phyloP scores from a whole-genome alignment of 352 stramenopile species.

The Halophytophthora batemanensis region DNA sequence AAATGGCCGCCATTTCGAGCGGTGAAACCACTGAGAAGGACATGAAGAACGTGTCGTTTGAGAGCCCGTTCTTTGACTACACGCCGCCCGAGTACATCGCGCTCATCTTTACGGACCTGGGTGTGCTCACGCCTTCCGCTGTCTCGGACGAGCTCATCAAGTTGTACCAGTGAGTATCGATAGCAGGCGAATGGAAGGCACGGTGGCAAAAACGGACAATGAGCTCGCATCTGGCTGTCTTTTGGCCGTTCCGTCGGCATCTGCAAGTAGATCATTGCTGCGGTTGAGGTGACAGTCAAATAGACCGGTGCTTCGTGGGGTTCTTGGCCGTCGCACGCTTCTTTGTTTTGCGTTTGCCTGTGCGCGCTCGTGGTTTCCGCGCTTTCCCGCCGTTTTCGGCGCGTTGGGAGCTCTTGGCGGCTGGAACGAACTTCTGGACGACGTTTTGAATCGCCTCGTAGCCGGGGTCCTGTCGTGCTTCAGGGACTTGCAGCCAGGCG shows the following conservation, averaged over 20 bases:
- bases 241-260: too few species aligned
- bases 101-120: conserved; percentile 98
- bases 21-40: conserved; percentile 20
- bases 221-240: too few species aligned
- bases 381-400: background rate
- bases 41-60: conserved; percentile 68
- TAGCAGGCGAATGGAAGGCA: too few species aligned
- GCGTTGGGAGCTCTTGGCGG: background rate
- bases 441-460: conserved; percentile 48
- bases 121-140: conserved; percentile 96
- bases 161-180: conserved; percentile 94
- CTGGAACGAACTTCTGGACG: conserved; percentile 46
- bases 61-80: conserved; percentile 95
- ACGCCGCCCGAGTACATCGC: conserved; percentile 98
- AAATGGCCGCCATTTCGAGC: conserved; percentile 44
- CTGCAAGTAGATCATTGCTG: too few species aligned
- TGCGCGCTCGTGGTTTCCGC: too few species aligned
- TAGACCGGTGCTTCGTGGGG: too few species aligned
- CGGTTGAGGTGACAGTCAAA: too few species aligned
- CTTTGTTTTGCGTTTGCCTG: too few species aligned
- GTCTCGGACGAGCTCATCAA: conserved; percentile 99
- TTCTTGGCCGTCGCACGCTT: too few species aligned
- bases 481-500: conserved; percentile 49
- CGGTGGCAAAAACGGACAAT: too few species aligned
- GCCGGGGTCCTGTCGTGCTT: conserved; percentile 42